Base-by-base conservation (phyloP, 805 yeast genomes). In the Maudiozyma serrabonitensis region DNA sequence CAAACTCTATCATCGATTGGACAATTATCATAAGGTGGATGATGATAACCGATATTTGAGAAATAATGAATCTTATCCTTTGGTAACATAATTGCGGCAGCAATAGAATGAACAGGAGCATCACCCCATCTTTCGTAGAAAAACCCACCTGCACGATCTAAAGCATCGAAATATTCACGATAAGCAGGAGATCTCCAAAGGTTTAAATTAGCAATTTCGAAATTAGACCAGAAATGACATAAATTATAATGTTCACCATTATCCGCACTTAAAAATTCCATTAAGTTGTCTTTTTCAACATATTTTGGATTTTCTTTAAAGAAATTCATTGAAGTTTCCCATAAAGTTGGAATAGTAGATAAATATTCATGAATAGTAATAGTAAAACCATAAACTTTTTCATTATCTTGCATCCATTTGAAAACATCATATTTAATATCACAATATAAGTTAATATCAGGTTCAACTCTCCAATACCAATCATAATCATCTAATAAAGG, bases 391-490 rank as follows among this genome's bases (percentile, higher is more conserved):
- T 86, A 87, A 48, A 72, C 76, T 69, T 84, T 79, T 50, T 78
- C 72, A 63, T 84, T 79, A 61, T 82, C 87, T 57, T 79, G 79
- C 95, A 87, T 85, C 69, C 73, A 85, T 68, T 80, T 76, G 76
- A 87, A 87, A 12, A 86, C 70, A 63, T 87, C 96, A 66, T 84
- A 84, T 58, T 81, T 80, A 51, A 89, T 72, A 63, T 87, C 87
- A 70, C 95, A 88, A 67, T 70, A 78, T 54, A 86, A 75, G 63
- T 78, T 76, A 57, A 82, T 79, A 56, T 78, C 83, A 13, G 96
- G 96, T 69, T 89, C 96, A 37, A 89, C 90, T 67, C 95, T 81
- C 96, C 96, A 89, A 74, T 87, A 87, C 77, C 84, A 88, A 60
- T 83, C 86, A 74, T 82, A 89, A 25, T 80, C 78, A 52, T 73